Evolutionary conservation across 805 yeast genomes (phyloP).

Genomic region (Jamesozyma lodderae): DNA sequence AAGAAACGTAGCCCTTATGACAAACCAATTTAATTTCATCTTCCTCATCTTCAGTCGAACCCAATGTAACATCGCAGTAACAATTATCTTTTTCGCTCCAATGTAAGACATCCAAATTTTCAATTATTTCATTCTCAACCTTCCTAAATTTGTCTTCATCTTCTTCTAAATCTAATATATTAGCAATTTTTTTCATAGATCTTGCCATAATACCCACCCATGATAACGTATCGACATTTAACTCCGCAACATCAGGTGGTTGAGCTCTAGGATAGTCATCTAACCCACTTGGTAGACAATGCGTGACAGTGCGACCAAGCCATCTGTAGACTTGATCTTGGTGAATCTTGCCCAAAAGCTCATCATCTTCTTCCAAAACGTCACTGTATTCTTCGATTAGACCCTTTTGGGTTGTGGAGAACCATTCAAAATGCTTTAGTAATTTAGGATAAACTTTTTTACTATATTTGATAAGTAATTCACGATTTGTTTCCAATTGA

Average conservation of each 20-base stretch:
- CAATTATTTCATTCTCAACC: constrained; percentile 47
- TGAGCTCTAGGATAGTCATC: constrained; percentile 91
- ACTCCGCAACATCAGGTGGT: constrained; percentile 77
- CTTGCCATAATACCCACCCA: constrained; percentile 94
- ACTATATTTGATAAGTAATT: constrained; percentile 50
- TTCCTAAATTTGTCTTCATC: constrained; percentile 48
- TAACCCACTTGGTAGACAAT: constrained; percentile 84
- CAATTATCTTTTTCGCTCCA: constrained; percentile 63
- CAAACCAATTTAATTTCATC: constrained; percentile 54
- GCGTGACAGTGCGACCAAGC: constrained; percentile 83
- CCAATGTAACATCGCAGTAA: constrained; percentile 68
- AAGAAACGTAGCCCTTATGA: constrained; percentile 78
- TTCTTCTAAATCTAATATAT: constrained; percentile 44
- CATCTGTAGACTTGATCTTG: constrained; percentile 70
- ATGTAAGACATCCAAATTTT: constrained; percentile 63
- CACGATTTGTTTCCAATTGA: constrained; percentile 48
- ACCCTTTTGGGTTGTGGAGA: constrained; percentile 72
- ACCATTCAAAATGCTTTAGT: constrained; percentile 75
- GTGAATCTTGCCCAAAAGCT: constrained; percentile 33
- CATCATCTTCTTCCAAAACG: constrained; percentile 21
- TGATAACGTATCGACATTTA: constrained; percentile 78
- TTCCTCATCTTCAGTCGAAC: constrained; percentile 54
- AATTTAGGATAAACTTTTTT: constrained; percentile 65
- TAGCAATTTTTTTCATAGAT: constrained; percentile 68
- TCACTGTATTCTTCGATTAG: constrained; percentile 57